phyloP scores from a whole-genome alignment of 371 early-diverging fungal genomes.

The Chytridiales sp. region DNA sequence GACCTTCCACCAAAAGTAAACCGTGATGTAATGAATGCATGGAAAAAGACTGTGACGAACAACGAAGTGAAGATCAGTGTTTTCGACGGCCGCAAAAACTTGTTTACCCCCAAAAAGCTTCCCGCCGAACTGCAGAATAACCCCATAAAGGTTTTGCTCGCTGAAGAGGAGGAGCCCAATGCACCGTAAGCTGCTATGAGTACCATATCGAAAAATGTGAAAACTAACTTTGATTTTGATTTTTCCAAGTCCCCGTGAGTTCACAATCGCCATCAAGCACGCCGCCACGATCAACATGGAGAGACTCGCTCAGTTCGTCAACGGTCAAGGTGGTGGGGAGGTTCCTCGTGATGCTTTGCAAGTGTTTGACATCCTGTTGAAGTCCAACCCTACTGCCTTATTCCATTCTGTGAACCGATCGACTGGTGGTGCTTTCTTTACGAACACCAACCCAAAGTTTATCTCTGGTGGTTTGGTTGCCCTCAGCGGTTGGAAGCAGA shows the following conservation, averaged over 20 bases:
- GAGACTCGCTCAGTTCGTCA: conserved; percentile 30
- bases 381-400: conserved; percentile 23
- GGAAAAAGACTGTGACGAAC: conserved; percentile 21
- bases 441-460: conserved; percentile 14
- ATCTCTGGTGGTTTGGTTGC: conserved; percentile 32
- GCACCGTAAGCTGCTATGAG: too few relatives aligned
- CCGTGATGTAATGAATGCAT: conserved; percentile 28
- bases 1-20: conserved; percentile 24
- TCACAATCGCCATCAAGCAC: conserved; percentile 18
- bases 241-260: conserved; percentile 13
- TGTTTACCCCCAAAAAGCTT: conserved; percentile 25
- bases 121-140: conserved; percentile 12
- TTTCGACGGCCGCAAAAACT: conserved; percentile 36
- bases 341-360: conserved; percentile 34
- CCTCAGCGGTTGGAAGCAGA: conserved; percentile 44
- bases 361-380: conserved; percentile 37
- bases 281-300: conserved; percentile 35
- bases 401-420: conserved; percentile 22
- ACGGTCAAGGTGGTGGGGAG: conserved; percentile 22
- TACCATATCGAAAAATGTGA: too few relatives aligned
- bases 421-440: conserved; percentile 31
- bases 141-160: neutral
- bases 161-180: conserved; percentile 9
- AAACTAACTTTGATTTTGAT: too few relatives aligned
- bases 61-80: conserved; percentile 16